phyloP scores from a whole-genome alignment of 768 basidiomycete species.

The Boletus sp. region DNA sequence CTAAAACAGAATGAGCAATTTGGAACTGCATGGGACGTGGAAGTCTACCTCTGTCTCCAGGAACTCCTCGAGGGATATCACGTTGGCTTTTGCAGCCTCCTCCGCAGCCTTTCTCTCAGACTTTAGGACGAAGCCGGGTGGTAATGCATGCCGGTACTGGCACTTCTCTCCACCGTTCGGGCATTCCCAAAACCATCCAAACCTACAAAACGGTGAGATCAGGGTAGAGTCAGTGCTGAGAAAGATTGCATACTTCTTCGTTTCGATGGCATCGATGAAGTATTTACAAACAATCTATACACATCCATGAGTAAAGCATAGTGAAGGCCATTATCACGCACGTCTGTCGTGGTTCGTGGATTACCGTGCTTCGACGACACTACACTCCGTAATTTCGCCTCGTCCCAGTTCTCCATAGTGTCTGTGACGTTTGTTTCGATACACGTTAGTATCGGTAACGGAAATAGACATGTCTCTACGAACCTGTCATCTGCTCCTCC shows the following conservation, averaged over 20 bases:
- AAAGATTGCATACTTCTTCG: slow-evolving; percentile 56
- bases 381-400: slow-evolving; percentile 88
- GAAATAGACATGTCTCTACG: slow-evolving; percentile 19
- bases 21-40: background rate
- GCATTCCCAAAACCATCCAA: slow-evolving; percentile 97
- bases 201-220: slow-evolving; percentile 39
- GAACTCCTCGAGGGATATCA: slow-evolving; percentile 95
- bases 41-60: slow-evolving; percentile 88
- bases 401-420: slow-evolving; percentile 98
- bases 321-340: slow-evolving; percentile 34
- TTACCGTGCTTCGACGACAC: slow-evolving; percentile 87
- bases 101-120: slow-evolving; percentile 90
- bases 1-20: slow-evolving; percentile 38
- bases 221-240: background rate
- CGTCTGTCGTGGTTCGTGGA: slow-evolving; percentile 89
- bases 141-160: slow-evolving; percentile 93
- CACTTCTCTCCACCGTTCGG: slow-evolving; percentile 80
- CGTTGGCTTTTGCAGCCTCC: slow-evolving; percentile 85
- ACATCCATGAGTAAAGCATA: slow-evolving; percentile 5
- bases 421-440: slow-evolving; percentile 45
- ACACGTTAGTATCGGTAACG: background rate
- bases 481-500: slow-evolving; percentile 77
- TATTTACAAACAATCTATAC: slow-evolving; percentile 93
- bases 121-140: slow-evolving; percentile 94
- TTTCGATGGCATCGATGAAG: slow-evolving; percentile 96